Base-by-base conservation (phyloP, 768 basidiomycete species). In the Pholiota microspora region DNA sequence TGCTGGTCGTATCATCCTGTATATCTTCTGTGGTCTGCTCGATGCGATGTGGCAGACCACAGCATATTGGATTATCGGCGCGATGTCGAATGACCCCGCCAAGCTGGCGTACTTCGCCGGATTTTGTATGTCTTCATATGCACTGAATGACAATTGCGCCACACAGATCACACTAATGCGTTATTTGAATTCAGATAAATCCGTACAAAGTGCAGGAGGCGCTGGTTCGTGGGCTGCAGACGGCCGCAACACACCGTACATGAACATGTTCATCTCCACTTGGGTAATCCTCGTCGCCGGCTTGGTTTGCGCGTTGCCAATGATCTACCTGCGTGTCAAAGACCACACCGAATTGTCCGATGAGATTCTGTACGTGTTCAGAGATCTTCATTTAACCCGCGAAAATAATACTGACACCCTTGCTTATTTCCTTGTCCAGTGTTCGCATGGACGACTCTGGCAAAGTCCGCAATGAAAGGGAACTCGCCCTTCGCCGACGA, bases 41-140 rank as follows among this genome's bases (percentile, higher is more conserved):
- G 92, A 93, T 58, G 77, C 90, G 1, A 86, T 89, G 82, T 93
- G 90, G 88, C 92, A 93, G 67, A 91, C 88, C 1, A 83, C 83
- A 0, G 83, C 85, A 4, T 90, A 91, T 67, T 90, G 88, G 88
- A 73, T 89, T 61, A 86, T 90, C 81, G 90, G 90, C 35, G 86
- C 88, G 10, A 89, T 94, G 85, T 89, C 88, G 18, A 92, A 92
- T 60, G 84, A 92, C 67, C 83, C 88, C 7, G 81, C 78, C 1
- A 90, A 89, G 65, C 81, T 93, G 18, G 90, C 90, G 0, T 80
- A 90, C 64, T 86, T 93, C 62, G 75, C 85, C 13, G 92, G 91
- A 36, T 89, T 93, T 63, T 92, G 89, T 92, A 65, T 61, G 87
- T 78, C 8, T 36, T n/a, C n/a, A n/a, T n/a, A n/a, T n/a, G n/a